Percentiles rank a stretch among this genome's conserved stretches.
These are phyloP conservation scores for Epichloe festucae DNA, from an alignment of 2,329 filamentous ascomycete species.

Conservation along the genomic window DNA sequence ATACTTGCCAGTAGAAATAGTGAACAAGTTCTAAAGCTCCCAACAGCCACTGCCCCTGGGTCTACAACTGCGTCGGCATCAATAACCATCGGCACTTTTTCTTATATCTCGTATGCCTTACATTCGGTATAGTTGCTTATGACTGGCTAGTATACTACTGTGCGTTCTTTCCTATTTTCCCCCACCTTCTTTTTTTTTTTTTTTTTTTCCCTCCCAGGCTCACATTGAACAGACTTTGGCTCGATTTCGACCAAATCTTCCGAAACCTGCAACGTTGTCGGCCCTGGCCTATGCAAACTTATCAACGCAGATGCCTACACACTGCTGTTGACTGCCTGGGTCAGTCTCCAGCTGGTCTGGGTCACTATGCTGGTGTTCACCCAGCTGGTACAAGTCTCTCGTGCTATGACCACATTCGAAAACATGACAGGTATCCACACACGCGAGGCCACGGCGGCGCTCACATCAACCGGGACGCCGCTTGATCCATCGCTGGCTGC, in stretches of 20 bases:
- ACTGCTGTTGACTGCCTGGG: slow-evolving; percentile 68
- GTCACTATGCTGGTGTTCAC: slow-evolving; percentile 94
- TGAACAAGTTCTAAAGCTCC: not conserved
- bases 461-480: slow-evolving; percentile 66
- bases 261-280: slow-evolving; percentile 59
- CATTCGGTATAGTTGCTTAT: slow-evolving; percentile 59
- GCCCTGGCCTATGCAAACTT: slow-evolving; percentile 59
- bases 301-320: slow-evolving; percentile 77
- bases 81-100: slow-evolving; percentile 97
- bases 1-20: not conserved
- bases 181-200: too few species aligned
- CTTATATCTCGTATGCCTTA: slow-evolving; percentile 70
- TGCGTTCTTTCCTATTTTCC: slow-evolving; percentile 25
- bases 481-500: slow-evolving; percentile 54
- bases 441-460: slow-evolving; percentile 48
- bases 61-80: slow-evolving; percentile 87
- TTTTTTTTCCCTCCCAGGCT: not conserved
- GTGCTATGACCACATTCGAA: slow-evolving; percentile 91
- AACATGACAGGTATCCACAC: slow-evolving; percentile 77
- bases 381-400: slow-evolving; percentile 81
- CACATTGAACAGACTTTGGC: slow-evolving; percentile 44
- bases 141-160: slow-evolving; percentile 62
- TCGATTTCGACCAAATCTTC: slow-evolving; percentile 38
- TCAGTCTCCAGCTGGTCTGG: slow-evolving; percentile 77
- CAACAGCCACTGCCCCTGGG: slow-evolving; percentile 88